Base-by-base conservation (phyloP, 1,139 yeast genomes). In the Hyphopichia fennica region DNA sequence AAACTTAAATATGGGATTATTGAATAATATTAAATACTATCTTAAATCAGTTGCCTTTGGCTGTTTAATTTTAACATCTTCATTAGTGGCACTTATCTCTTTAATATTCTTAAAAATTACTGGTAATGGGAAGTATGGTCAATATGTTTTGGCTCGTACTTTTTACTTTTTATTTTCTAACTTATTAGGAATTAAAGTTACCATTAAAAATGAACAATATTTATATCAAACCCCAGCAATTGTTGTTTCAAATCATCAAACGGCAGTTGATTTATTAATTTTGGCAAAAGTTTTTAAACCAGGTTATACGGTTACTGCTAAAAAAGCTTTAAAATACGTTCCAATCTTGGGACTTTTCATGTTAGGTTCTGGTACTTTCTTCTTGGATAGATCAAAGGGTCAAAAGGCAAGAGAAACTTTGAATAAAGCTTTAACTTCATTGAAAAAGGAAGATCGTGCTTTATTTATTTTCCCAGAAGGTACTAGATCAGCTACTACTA, bases 261-360 rank as follows among this genome's bases (percentile, higher is more conserved):
- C 89, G 16, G 91, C 90, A 29, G 68, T 93, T 51, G 99, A 93
- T 60, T 80, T 93, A 44, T 72, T 85, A 41, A 64, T 91, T 42
- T 72, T 93, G 53, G 98, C 96, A 18, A 80, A 77, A 51, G 64
- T 88, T 34, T 95, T 95, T 73, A 96, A 96, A 43, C 82, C 82
- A 34, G 90, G 89, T 39, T 89, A 91, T 67, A 85, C 95, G 8
- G 96, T 95, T 38, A 93, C 99, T 2, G 95, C 97, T 32, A 93
- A 93, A 65, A 83, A 81, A 60, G 84, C 88, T 5, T 75, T 93
- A 56, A 83, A 87, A 56, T 89, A 80, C 58, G 73, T 88, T 37
- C 99, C 99, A n/a, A 79, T 95, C 56, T 73, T 93, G 53, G 99
- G 99, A 9, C 91, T 97, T 98, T 93, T 90, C 67, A 71, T 93